A percentile compares a stretch with the other conserved stretches of the same genome.
phyloP scores from a whole-genome alignment of 2,329 filamentous ascomycete genomes.

The Scortechinia acanthostroma region DNA sequence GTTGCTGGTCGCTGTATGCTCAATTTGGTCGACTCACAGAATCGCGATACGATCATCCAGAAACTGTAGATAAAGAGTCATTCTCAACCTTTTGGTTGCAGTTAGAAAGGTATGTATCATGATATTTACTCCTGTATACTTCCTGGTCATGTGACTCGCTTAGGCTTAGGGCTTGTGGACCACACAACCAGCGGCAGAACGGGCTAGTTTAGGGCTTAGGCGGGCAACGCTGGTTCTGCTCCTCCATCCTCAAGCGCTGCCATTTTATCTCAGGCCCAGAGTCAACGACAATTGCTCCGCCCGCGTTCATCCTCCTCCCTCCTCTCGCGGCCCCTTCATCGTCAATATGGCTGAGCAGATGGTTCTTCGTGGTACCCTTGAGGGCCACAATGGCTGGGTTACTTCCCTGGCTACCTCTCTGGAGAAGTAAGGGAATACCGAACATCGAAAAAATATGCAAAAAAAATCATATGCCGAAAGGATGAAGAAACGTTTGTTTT shows the following conservation, averaged over 20 bases:
- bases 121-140: too few relatives aligned
- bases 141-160: conserved; percentile 2
- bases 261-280: conserved; percentile 1
- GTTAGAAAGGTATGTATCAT: background rate
- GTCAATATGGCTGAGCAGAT: conserved; percentile 76
- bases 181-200: background rate
- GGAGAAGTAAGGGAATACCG: conserved; percentile 72
- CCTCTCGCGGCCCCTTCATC: background rate
- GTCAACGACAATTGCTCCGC: conserved; percentile 2
- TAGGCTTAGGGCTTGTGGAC: conserved; percentile 1
- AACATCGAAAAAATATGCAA: conserved; percentile 5
- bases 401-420: conserved; percentile 96
- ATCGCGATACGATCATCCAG: too few relatives aligned
- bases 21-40: too few relatives aligned
- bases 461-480: conserved; percentile 1
- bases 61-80: too few relatives aligned
- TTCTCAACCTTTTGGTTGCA: too few relatives aligned
- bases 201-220: background rate
- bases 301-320: background rate
- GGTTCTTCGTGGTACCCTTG: conserved; percentile 92
- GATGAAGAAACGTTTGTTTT: conserved; percentile 7
- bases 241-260: background rate
- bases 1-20: too few relatives aligned
- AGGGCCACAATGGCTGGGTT: conserved; percentile 99
- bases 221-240: conserved; percentile 1